Conservation (phyloP, 306 rosid species). For the Fragaria ananassa region DNA sequence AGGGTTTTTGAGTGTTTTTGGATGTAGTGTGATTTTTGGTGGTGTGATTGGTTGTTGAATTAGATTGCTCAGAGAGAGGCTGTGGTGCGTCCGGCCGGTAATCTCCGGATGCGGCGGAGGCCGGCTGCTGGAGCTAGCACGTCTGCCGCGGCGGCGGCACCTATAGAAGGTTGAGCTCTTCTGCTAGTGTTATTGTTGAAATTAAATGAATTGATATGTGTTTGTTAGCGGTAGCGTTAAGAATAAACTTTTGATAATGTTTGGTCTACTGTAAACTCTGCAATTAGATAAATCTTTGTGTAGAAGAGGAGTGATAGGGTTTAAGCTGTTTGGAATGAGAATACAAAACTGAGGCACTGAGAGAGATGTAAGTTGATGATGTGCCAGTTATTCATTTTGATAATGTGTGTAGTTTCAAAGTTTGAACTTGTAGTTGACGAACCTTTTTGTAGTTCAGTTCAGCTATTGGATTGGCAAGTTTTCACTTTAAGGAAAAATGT, state of each 20-base stretch:
- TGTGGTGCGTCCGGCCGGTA: conserved; percentile 66
- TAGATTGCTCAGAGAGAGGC: conserved; percentile 74
- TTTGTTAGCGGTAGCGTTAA: background rate
- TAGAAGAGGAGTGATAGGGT: background rate
- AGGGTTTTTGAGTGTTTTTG: background rate
- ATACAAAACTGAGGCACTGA: background rate
- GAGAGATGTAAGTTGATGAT: background rate
- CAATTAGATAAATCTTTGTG: background rate
- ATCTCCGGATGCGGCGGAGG: conserved; percentile 79
- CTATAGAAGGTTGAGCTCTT: conserved; percentile 52
- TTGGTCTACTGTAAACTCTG: background rate
- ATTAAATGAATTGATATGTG: background rate
- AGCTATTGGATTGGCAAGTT: background rate
- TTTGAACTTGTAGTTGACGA: background rate
- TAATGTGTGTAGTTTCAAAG: background rate
- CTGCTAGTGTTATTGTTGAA: no score
- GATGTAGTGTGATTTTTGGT: background rate
- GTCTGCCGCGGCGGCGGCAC: conserved; percentile 48
- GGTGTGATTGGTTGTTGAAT: background rate
- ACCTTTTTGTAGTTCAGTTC: background rate
- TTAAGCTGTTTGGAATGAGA: background rate
- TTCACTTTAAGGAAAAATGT: background rate
- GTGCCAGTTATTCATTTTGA: background rate
- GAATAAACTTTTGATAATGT: background rate
- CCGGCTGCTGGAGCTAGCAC: conserved; percentile 82